These are phyloP conservation scores for Pichia sp. DNA, from an alignment of 1,139 yeast species.

Conservation along the genomic window DNA sequence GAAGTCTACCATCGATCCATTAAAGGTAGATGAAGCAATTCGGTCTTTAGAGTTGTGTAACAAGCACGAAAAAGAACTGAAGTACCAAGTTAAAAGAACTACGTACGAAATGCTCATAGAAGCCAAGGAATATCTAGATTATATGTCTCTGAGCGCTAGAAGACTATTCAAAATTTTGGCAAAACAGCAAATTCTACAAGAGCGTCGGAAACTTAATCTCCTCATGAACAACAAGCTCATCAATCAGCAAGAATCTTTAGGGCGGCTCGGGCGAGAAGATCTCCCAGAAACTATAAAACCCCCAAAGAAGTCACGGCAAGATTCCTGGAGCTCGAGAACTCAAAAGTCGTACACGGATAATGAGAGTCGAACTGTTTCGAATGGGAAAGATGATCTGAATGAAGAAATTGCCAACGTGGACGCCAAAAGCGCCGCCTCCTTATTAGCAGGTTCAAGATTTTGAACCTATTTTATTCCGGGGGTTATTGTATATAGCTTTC, in stretches of 20 bases:
- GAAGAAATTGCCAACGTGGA: conserved; percentile 42
- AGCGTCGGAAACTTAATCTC: conserved; percentile 69
- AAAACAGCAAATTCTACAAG: conserved; percentile 73
- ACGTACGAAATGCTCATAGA: conserved; percentile 83
- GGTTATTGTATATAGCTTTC: background rate
- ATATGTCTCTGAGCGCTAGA: conserved; percentile 47
- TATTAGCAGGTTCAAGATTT: conserved; percentile 73
- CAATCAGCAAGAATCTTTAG: conserved; percentile 64
- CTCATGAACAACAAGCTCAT: conserved; percentile 73
- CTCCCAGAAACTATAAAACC: conserved; percentile 30
- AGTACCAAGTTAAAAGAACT: conserved; percentile 69
- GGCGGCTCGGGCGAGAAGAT: conserved; percentile 74
- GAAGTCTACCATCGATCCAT: conserved; percentile 72
- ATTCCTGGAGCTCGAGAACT: conserved; percentile 28
- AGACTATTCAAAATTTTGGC: conserved; percentile 53
- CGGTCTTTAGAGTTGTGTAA: conserved; percentile 73
- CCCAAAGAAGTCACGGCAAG: conserved; percentile 36
- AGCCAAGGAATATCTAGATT: conserved; percentile 46
- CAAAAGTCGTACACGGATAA: conserved; percentile 12
- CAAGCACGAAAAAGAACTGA: conserved; percentile 67
- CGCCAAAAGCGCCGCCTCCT: conserved; percentile 75
- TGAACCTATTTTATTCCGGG: conserved; percentile 20
- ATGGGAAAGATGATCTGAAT: conserved; percentile 25
- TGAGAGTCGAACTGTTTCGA: conserved; percentile 16
- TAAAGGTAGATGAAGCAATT: conserved; percentile 87